These are phyloP conservation scores for Gossypium sturtianum DNA, from an alignment of 345 rosid genomes.

Conservation along the genomic window DNA sequence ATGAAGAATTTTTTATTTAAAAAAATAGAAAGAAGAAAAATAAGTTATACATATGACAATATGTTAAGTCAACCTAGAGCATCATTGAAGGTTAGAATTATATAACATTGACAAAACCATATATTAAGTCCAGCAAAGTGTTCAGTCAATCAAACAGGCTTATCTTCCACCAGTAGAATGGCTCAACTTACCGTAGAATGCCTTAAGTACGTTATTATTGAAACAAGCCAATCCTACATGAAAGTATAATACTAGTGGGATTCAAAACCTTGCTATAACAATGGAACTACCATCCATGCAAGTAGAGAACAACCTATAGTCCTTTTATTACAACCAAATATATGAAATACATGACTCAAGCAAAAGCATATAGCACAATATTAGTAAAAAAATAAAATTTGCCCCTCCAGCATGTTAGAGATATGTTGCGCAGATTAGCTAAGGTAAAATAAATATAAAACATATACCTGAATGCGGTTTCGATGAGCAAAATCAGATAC, in stretches of 20 bases:
- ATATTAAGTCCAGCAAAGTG: not conserved
- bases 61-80: not conserved
- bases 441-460: not conserved
- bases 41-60: not conserved
- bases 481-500: slow-evolving; percentile 99
- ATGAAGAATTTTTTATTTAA: not conserved
- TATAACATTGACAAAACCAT: not conserved
- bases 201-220: not conserved
- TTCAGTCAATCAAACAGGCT: not conserved
- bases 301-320: not conserved
- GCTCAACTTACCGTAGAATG: not conserved
- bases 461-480: slow-evolving; percentile 80
- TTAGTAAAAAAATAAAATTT: not conserved
- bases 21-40: not conserved
- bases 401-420: not conserved
- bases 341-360: not conserved
- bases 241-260: not conserved
- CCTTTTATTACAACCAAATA: not conserved
- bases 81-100: not conserved
- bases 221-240: not conserved
- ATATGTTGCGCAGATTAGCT: not conserved
- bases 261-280: not conserved
- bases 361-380: not conserved
- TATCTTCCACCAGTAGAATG: not conserved
- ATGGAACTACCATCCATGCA: not conserved